Conservation (phyloP, 2,329 filamentous ascomycete genomes). For the Calonectria multiphialidica region DNA sequence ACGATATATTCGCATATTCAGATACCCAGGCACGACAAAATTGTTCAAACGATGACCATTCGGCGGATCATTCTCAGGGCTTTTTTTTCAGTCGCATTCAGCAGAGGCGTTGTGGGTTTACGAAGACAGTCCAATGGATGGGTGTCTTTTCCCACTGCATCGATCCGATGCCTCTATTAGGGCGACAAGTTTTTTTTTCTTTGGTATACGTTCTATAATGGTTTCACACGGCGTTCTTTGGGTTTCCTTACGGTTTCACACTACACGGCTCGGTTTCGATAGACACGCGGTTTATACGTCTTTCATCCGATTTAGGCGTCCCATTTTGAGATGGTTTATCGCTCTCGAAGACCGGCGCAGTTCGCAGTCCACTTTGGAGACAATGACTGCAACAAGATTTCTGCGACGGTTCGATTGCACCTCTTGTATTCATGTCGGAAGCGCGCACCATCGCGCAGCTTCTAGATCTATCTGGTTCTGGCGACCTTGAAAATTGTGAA, state of each 20-base stretch:
- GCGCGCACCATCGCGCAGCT: neutral
- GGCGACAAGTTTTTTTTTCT: slow-evolving; percentile 29
- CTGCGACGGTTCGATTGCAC: neutral
- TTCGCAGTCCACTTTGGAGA: slow-evolving; percentile 9
- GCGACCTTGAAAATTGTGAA: slow-evolving; percentile 10
- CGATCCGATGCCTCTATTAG: neutral
- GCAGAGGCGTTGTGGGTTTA: slow-evolving; percentile 22
- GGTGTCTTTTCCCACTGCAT: slow-evolving; percentile 4
- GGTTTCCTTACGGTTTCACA: slow-evolving; percentile 36
- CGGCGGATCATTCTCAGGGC: slow-evolving; percentile 44
- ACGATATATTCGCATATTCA: slow-evolving; percentile 52
- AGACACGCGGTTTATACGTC: slow-evolving; percentile 39
- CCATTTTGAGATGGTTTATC: neutral
- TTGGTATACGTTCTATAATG: slow-evolving; percentile 51
- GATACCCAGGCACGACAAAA: slow-evolving; percentile 56
- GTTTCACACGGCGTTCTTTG: slow-evolving; percentile 46
- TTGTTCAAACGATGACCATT: slow-evolving; percentile 46
- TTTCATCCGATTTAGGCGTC: slow-evolving; percentile 20
- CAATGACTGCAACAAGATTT: neutral
- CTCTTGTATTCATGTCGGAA: neutral
- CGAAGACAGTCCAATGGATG: neutral
- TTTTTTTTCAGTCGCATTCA: slow-evolving; percentile 32
- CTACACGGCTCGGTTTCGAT: slow-evolving; percentile 43
- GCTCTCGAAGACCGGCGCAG: neutral
- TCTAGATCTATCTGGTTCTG: neutral